These are phyloP conservation scores for Suhomyces kilbournensis DNA, from an alignment of 805 yeast species.

Conservation along the genomic window DNA sequence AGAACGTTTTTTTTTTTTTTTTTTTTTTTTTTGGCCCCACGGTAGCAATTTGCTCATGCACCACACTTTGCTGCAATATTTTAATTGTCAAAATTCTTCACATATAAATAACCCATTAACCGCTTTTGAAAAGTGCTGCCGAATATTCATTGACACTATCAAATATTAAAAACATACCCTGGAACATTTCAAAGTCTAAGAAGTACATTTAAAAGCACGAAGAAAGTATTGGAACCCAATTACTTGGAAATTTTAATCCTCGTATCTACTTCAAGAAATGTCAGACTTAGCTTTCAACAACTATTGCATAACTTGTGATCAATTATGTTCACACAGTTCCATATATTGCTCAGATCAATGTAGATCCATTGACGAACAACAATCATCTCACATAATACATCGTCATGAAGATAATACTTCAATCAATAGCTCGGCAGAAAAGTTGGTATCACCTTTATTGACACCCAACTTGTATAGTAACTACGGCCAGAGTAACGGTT, in stretches of 20 bases:
- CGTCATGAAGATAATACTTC: slow-evolving; percentile 5
- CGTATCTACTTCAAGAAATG: slow-evolving; percentile 4
- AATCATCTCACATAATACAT: slow-evolving; percentile 14
- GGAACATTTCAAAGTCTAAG: background rate
- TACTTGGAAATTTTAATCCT: background rate
- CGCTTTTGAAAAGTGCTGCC: background rate
- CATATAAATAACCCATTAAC: background rate
- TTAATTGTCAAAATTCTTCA: background rate
- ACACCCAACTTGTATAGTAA: slow-evolving; percentile 34
- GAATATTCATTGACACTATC: background rate
- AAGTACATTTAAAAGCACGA: background rate
- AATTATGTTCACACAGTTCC: slow-evolving; percentile 18
- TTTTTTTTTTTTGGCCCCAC: background rate
- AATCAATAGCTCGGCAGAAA: slow-evolving; percentile 6
- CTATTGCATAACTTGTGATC: slow-evolving; percentile 37
- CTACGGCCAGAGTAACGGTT: slow-evolving; percentile 5
- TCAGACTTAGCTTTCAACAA: slow-evolving; percentile 38
- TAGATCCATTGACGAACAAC: slow-evolving; percentile 30
- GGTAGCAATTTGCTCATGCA: background rate
- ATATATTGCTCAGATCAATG: slow-evolving; percentile 32
- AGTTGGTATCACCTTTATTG: slow-evolving; percentile 37
- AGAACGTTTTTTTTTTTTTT: background rate
- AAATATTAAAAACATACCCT: background rate
- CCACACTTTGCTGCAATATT: slow-evolving; percentile 5
- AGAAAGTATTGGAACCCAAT: background rate